Evolutionary conservation across 75 land plant genomes (phyloP).

Genomic region (Picea glauca): DNA sequence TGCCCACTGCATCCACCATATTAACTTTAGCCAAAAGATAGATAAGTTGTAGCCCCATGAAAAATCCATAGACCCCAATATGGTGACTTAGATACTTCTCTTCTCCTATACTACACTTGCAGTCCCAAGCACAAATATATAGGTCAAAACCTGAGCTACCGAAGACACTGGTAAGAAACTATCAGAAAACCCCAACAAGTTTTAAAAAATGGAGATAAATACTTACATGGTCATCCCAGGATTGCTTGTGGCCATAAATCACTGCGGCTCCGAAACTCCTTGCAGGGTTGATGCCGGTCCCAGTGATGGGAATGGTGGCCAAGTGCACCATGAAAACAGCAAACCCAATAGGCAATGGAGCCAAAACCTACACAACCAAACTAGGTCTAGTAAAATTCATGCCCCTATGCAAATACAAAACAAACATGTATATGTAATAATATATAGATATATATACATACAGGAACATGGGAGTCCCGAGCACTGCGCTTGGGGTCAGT

Average conservation of each 20-base stretch:
- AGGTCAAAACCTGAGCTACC: too few species aligned
- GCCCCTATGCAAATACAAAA: too few species aligned
- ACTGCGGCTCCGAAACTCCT: conserved; percentile 47
- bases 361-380: conserved; percentile 28
- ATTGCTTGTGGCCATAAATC: conserved; percentile 24
- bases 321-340: conserved; percentile 53
- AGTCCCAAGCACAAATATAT: too few species aligned
- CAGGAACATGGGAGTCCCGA: conserved; percentile 26
- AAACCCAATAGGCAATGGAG: conserved; percentile 48
- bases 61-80: too few species aligned
- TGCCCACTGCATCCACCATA: too few species aligned
- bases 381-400: not conserved
- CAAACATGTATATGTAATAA: too few species aligned
- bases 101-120: too few species aligned
- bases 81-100: too few species aligned
- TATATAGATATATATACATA: conserved; percentile 14
- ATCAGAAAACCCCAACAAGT: not conserved
- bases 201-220: not conserved
- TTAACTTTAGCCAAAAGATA: too few species aligned
- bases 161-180: too few species aligned
- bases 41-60: too few species aligned
- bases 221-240: conserved; percentile 45
- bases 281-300: conserved; percentile 52
- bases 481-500: conserved; percentile 27
- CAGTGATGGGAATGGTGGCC: conserved; percentile 51